These are phyloP conservation scores for Coemansia sp. DNA, from an alignment of 192 early-diverging fungal genomes.

Conservation along the genomic window DNA sequence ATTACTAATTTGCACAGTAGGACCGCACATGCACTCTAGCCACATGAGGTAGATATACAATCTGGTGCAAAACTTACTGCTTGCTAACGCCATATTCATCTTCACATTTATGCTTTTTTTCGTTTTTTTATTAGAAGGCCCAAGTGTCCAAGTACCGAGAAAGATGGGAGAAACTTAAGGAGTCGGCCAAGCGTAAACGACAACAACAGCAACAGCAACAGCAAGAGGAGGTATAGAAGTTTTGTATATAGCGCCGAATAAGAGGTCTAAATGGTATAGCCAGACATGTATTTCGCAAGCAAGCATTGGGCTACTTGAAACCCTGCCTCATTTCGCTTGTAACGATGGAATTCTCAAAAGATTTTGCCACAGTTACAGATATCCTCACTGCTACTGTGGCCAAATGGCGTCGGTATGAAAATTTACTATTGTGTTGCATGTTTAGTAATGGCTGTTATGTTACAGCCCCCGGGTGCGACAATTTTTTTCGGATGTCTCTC, in stretches of 20 bases:
- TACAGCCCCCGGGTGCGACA: too few species aligned
- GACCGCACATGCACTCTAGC: too few species aligned
- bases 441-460: too few species aligned
- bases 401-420: not conserved
- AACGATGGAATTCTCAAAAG: too few species aligned
- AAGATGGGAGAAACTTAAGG: conserved; percentile 49
- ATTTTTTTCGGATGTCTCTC: too few species aligned
- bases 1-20: too few species aligned
- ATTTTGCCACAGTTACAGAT: not conserved
- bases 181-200: conserved; percentile 49
- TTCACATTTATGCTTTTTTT: not conserved
- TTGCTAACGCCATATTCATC: not conserved
- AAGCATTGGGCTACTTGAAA: too few species aligned
- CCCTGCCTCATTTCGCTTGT: too few species aligned
- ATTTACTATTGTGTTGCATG: not conserved
- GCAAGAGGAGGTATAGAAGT: not conserved
- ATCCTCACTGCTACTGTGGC: not conserved
- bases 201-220: conserved; percentile 29
- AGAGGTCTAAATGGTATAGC: not conserved
- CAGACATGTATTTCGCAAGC: too few species aligned
- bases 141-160: conserved; percentile 48
- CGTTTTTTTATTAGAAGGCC: conserved; percentile 14
- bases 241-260: not conserved
- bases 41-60: too few species aligned
- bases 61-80: too few species aligned